A percentile compares a stretch with the other conserved stretches of the same genome.
phyloP scores from a whole-genome alignment of 208 protist species.

The Acanthamoeba castellanii region DNA sequence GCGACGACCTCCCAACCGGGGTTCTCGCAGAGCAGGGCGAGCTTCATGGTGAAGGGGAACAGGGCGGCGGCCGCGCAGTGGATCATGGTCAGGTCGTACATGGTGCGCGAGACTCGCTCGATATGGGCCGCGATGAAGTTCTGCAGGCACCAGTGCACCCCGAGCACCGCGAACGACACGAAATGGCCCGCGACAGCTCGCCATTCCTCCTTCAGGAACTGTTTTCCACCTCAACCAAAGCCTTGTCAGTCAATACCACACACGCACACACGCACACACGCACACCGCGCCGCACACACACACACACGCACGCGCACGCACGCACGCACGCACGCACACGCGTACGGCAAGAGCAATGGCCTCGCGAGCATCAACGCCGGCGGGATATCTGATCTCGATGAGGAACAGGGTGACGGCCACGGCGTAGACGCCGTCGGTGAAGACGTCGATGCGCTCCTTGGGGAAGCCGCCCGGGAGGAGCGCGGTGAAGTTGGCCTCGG shows the following conservation, averaged over 20 bases:
- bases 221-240: neutral
- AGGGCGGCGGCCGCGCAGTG: conserved; percentile 10
- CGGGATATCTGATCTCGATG: conserved; percentile 9
- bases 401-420: conserved; percentile 46
- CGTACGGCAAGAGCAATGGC: neutral
- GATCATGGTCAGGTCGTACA: neutral
- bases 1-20: neutral
- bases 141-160: conserved; percentile 4
- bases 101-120: neutral
- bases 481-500: neutral
- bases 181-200: neutral
- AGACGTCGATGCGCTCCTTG: conserved; percentile 6
- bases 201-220: conserved; percentile 38
- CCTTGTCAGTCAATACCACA: neutral
- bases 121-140: neutral
- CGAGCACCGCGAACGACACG: neutral
- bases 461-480: neutral
- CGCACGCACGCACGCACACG: too few species aligned
- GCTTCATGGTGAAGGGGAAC: conserved; percentile 50
- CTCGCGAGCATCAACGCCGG: neutral
- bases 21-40: neutral
- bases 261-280: neutral
- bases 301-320: neutral
- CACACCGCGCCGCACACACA: neutral
- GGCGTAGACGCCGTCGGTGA: conserved; percentile 62